Base-by-base conservation (phyloP, 2,329 filamentous ascomycete genomes). In the Colletotrichum gloeosporioides region DNA sequence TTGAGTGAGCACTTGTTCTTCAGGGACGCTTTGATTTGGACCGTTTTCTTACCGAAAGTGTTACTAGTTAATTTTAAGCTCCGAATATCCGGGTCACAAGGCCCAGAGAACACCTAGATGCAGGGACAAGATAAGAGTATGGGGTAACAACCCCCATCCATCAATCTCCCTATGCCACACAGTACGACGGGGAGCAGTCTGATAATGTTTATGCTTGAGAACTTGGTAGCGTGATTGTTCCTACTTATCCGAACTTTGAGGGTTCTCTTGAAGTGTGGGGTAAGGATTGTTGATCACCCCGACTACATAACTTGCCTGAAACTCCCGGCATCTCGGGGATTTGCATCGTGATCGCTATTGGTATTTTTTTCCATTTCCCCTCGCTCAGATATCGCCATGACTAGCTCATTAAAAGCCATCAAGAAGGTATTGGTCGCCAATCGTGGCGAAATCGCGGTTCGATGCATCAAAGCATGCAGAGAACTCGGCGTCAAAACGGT, bases 381-480 rank as follows among this genome's bases (percentile, higher is more conserved):
- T 13, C 39, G 18, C 39, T 8, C 44, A 53, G 44, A 4, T 53
- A 22, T 22, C 44, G 12, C n/a, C 12, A 53, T 53, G 44, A n/a
- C 44, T 10, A 53, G 10, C 44, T 22, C 44, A 8, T 22, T 53
- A 4, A 53, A 53, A 8, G 6, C 6, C n/a, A 72, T 68, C 8
- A 32, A 34, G 15, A 72, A 57, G 34, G 78, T 92, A 22, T 82
- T 93, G 15, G 86, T 93, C 64, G 90, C 91, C 12, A 92, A 93
- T 80, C 85, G 91, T 62, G 91, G 90, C 63, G 90, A 92, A 80
- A 92, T 92, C 69, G 89, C 90, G 4, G 85, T 86, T 36, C 87
- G 90, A 34, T 88, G 91, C 71, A 86, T 88, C 79, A 87, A 82
- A 22, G 66, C 66, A 4, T 77, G 79, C 88, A 89, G 88, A 32